Percentiles rank a stretch among this genome's conserved stretches.
Conservation (phyloP, 2,329 filamentous ascomycete genomes). For the Magnaporthales sp. region DNA sequence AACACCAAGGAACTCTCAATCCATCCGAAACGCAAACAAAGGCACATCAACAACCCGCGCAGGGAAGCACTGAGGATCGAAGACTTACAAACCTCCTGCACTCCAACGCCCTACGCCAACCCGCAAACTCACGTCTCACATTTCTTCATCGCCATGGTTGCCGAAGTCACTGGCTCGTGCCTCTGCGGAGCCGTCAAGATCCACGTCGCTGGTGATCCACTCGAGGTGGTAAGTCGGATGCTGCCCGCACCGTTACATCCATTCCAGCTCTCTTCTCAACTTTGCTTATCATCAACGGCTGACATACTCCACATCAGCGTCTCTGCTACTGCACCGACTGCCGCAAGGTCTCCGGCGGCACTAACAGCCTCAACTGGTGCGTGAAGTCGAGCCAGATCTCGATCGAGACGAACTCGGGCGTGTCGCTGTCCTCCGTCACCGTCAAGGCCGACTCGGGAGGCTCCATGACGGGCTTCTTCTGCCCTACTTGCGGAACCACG, state of each 20-base stretch:
- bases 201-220: neutral
- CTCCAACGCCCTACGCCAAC: neutral
- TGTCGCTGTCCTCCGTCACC: neutral
- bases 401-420: neutral
- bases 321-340: constrained; percentile 4
- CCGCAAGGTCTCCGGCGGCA: constrained; percentile 3
- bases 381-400: neutral
- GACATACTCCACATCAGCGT: neutral
- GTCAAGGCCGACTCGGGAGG: neutral
- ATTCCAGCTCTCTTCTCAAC: neutral
- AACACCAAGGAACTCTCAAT: no score
- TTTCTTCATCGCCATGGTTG: neutral
- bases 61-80: neutral
- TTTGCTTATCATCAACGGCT: neutral
- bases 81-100: neutral
- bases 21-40: no score
- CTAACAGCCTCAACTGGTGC: constrained; percentile 3
- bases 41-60: no score
- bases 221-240: neutral
- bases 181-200: neutral
- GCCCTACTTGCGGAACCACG: neutral
- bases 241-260: neutral
- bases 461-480: constrained; percentile 2
- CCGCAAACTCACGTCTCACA: neutral
- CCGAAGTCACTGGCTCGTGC: neutral